Base-by-base conservation (phyloP, 2,329 filamentous ascomycete genomes). In the Dendrostoma leiphaemia region DNA sequence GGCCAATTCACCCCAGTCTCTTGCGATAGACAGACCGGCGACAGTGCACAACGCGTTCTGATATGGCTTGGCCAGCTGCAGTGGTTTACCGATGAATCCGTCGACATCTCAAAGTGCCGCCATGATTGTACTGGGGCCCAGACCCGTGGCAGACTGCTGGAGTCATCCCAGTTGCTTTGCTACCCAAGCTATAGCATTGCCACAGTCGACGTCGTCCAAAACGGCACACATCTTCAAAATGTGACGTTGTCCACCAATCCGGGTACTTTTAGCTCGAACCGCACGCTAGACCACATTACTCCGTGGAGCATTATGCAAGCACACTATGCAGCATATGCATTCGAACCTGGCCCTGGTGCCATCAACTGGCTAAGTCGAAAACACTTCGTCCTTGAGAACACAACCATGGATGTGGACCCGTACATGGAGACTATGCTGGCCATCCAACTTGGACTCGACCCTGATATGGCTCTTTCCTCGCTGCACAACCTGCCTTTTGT, bases 131-230 rank as follows among this genome's bases (percentile, higher is more conserved):
- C n/a, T n/a, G n/a, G n/a, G n/a, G n/a, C n/a, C n/a, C 6, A 37
- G 41, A 19, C 1, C 49, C n/a, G 28, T 5, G 46, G 46, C 3
- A 26, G 23, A 13, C 54, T 67, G 8, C 31, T 60, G 4, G 37
- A 61, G 12, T 67, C 67, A 1, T 56, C 62, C 4, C 63, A 64
- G 15, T 47, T 69, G 0, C 48, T 69, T 4, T 69, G 67, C 56
- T 58, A 53, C 15, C 66, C 67, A 0, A 57, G 21, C 0, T 69
- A 69, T 26, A 47, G 46, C 2, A 59, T 69, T 19, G 59, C 46
- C 0, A 58, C 49, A 4, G 57, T 66, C 10, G 56, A 62, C n/a
- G 59, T 68, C 0, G 55, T 59, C 13, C 65, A 63, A 53, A 63
- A 61, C 15, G 62, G 60, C 24, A 58, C 57, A 1, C 54, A 55